Conservation (phyloP, 1,284 basidiomycete species). For the Boletus mariae region DNA sequence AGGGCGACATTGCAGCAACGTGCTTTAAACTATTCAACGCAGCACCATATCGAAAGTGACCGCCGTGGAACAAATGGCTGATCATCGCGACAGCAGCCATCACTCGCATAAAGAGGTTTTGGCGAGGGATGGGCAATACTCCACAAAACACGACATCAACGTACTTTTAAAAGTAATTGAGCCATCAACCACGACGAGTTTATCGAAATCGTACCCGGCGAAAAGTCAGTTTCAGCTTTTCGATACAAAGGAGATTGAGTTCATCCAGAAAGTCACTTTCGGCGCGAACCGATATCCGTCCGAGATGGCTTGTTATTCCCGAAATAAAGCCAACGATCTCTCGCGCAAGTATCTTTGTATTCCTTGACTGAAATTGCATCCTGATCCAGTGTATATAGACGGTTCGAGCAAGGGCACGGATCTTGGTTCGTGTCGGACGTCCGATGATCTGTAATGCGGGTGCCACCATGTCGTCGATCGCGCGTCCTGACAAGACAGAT, state of each 20-base stretch:
- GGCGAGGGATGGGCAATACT: not conserved
- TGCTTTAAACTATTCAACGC: slow-evolving; percentile 9
- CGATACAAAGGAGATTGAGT: slow-evolving; percentile 11
- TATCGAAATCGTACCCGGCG: slow-evolving; percentile 12
- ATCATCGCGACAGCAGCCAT: slow-evolving; percentile 18
- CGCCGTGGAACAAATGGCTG: slow-evolving; percentile 12
- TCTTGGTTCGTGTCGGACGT: slow-evolving; percentile 9
- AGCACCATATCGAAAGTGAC: slow-evolving; percentile 7
- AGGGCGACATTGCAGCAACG: slow-evolving; percentile 14
- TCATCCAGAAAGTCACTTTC: slow-evolving; percentile 11
- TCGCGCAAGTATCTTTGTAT: slow-evolving; percentile 4
- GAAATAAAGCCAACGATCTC: slow-evolving; percentile 12
- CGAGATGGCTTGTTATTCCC: slow-evolving; percentile 7
- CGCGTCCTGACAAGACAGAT: slow-evolving; percentile 4
- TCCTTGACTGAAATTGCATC: slow-evolving; percentile 8
- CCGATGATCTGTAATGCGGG: slow-evolving; percentile 9
- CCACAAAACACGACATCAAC: not conserved
- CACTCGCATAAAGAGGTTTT: slow-evolving; percentile 13
- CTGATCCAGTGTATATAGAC: slow-evolving; percentile 14
- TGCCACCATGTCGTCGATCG: slow-evolving; percentile 11
- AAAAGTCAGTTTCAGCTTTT: slow-evolving; percentile 16
- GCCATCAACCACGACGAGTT: not conserved
- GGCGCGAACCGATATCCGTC: slow-evolving; percentile 2
- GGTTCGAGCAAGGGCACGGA: slow-evolving; percentile 10
- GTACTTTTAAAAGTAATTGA: slow-evolving; percentile 15